Conservation (phyloP, 768 basidiomycete genomes). For the Tylopilus felleus region DNA sequence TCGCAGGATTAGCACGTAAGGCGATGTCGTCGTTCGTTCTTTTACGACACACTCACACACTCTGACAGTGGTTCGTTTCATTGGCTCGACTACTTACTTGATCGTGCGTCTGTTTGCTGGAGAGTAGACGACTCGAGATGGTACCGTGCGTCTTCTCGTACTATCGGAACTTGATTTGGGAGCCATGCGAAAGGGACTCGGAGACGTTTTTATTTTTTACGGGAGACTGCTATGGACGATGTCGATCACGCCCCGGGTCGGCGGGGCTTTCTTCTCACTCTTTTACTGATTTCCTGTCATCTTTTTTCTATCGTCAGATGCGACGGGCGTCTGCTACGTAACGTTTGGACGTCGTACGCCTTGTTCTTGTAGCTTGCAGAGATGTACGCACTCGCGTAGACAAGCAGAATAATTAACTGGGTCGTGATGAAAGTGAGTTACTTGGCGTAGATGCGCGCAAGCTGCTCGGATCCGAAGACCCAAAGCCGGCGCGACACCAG, state of each 20-base stretch:
- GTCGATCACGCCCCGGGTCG: background rate
- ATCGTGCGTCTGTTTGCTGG: slow-evolving; percentile 84
- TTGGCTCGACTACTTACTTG: slow-evolving; percentile 81
- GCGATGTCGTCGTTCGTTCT: slow-evolving; percentile 29
- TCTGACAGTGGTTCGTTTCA: slow-evolving; percentile 70
- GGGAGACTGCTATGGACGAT: slow-evolving; percentile 12
- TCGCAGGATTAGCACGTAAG: background rate
- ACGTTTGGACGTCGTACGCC: background rate
- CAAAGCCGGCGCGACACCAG: too few species aligned
- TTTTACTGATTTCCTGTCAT: background rate
- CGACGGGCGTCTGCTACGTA: background rate
- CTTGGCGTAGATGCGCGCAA: too few species aligned
- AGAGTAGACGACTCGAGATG: slow-evolving; percentile 46
- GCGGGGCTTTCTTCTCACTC: background rate
- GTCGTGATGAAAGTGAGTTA: too few species aligned
- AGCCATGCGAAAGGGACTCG: background rate
- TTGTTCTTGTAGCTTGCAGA: too few species aligned
- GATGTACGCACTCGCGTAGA: too few species aligned
- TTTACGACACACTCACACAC: background rate
- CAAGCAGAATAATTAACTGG: too few species aligned
- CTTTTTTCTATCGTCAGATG: background rate
- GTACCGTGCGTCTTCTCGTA: background rate
- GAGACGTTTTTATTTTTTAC: background rate
- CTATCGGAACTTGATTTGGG: background rate
- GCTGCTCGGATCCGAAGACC: too few species aligned